Evolutionary conservation across 805 yeast genomes (phyloP), one percentile per base, ranked within the genome.

Genomic region (Middelhovenomyces tepae): DNA sequence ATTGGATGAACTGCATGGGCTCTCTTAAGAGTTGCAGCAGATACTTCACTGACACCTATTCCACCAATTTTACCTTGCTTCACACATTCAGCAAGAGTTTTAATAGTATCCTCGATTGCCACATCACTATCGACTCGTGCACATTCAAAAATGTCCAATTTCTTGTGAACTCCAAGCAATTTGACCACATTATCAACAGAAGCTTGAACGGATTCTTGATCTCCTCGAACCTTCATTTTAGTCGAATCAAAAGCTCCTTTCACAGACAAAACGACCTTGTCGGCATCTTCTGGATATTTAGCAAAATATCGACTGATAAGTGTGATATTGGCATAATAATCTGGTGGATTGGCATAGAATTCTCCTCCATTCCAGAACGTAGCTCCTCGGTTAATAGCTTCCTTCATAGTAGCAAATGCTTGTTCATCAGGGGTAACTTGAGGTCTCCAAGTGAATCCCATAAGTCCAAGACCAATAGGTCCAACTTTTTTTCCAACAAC

Each of bases 401-500:
- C 58, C 36, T 71, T 65, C 51, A 85, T 60, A 2, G 71, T 57
- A 7, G 59, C 70, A 38, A 74, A 62, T 2, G 81, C 75, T 34
- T 64, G 60, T 13, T 67, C 73, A 32, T 65, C 53, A 5, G 78
- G 67, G 21, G 83, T 84, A 0, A 47, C 52, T 10, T 27, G 41
- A 0, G 77, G 70, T 24, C 67, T 65, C 83, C 82, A 74, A 1
- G 94, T 81, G 53, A 82, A 64, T 36, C 79, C 71, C 95, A 86
- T 83, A 42, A 84, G 66, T 28, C 95, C 95, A 44, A 70, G 74
- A 27, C 94, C 94, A 25, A 50, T 20, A n/a, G 30, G n/a, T n/a
- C n/a, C n/a, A n/a, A n/a, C n/a, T n/a, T n/a, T n/a, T n/a, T n/a
- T n/a, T n/a, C n/a, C n/a, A n/a, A n/a, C n/a, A n/a, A n/a, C n/a